Evolutionary conservation across 805 yeast genomes (phyloP), one percentile per base, ranked within the genome.

Genomic region (Blastobotrys robertii): DNA sequence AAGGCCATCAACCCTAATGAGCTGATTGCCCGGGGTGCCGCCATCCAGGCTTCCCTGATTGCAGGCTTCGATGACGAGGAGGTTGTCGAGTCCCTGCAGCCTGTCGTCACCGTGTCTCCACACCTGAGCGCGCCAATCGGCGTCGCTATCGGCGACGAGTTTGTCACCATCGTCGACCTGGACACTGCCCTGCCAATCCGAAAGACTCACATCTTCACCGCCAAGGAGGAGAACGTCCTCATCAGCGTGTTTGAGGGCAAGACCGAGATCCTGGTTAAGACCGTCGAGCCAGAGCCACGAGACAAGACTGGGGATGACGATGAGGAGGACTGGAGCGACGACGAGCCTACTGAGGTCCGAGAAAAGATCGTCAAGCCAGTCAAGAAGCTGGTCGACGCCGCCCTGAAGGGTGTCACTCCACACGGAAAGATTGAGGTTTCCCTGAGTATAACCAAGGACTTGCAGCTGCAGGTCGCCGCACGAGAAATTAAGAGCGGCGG

Each of bases 141-240:
- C 63, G 65, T 87, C 51, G 78, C 81, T 59, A 79, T 75, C 55
- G 79, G 77, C 36, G 77, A 77, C 43, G 69, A 70, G 46, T 84
- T 87, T 60, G 72, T 77, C 46, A 76, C 90, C 34, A 70, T 92
- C 36, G 67, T 92, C 42, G 79, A 82, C 47, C 75, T 79, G 41
- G 90, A 87, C 68, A 84, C 97, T 43, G 84, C 96, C 25, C 79
- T 79, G 64, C 98, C 98, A 52, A 83, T 85, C 59, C 83, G 85
- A 67, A 84, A 81, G 66, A 68, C 85, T 11, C 55, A 84, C 48
- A 68, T 76, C 41, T 72, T 90, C 53, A 70, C 74, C 50, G 75
- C 77, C 55, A 73, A 70, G 38, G 79, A 73, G 41, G 61, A 75
- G 44, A 72, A 79, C 46, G 83, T 78, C 35, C 67, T 78, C 42